Evolutionary conservation across 257 asterid genomes (phyloP).

Genomic region (Scutellaria barbata): DNA sequence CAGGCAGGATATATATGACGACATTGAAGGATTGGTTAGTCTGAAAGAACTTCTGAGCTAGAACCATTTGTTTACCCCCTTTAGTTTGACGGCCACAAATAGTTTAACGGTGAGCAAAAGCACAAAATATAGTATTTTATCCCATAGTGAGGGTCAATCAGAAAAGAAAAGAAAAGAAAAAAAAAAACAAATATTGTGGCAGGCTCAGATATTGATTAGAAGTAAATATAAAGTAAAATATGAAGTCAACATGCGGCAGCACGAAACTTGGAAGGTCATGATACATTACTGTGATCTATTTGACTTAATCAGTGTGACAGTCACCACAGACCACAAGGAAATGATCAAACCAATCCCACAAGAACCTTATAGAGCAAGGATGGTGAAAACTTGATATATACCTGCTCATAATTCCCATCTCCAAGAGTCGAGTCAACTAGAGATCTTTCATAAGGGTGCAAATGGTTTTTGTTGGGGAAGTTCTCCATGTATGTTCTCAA

Average conservation of each 20-base stretch:
- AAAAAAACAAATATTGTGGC: background rate
- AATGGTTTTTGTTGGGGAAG: constrained; percentile 71
- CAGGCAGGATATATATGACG: constrained; percentile 16
- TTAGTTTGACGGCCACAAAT: constrained; percentile 17
- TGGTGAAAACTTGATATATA: constrained; percentile 32
- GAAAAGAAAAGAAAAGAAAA: no score
- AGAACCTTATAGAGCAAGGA: constrained; percentile 21
- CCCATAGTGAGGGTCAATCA: constrained; percentile 13
- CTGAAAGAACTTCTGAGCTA: background rate
- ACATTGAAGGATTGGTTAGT: constrained; percentile 22
- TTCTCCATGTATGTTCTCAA: constrained; percentile 77
- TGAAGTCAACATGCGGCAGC: constrained; percentile 24
- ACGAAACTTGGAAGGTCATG: constrained; percentile 23
- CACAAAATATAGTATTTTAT: background rate
- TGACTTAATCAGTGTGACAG: constrained; percentile 17
- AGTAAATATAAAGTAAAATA: constrained; percentile 9
- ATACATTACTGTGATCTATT: constrained; percentile 20
- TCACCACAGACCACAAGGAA: constrained; percentile 18
- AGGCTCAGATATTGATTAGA: background rate
- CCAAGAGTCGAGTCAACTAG: constrained; percentile 95
- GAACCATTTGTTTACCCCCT: background rate
- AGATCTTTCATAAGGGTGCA: constrained; percentile 95
- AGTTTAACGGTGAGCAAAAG: background rate
- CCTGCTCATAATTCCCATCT: constrained; percentile 95
- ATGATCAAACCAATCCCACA: constrained; percentile 12